Percentiles rank a stretch among this genome's conserved stretches.
Evolutionary conservation across 176 grass and related monocot species (phyloP).

Genomic region (Elymus sibiricus): DNA sequence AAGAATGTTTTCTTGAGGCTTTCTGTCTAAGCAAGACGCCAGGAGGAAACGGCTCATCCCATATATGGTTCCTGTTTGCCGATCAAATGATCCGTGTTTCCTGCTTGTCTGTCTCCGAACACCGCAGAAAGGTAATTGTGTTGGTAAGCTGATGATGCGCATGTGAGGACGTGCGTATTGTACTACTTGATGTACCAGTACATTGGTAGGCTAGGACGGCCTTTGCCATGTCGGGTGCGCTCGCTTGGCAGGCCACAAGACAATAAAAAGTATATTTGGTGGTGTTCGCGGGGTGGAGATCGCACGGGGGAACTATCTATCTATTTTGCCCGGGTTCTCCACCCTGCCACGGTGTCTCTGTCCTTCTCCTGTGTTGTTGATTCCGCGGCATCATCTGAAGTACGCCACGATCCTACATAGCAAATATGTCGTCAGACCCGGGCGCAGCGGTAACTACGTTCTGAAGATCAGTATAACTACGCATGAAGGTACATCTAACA

Average conservation of each 20-base stretch:
- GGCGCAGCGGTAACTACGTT: background rate
- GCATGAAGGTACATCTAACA: background rate
- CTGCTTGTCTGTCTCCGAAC: background rate
- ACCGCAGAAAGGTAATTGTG: conserved; percentile 11
- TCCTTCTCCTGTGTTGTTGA: background rate
- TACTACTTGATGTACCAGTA: background rate
- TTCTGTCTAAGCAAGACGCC: too few species aligned
- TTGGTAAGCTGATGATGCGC: conserved; percentile 18
- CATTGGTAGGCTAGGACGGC: background rate
- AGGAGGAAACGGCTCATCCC: background rate
- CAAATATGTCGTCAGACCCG: background rate
- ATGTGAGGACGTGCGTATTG: background rate
- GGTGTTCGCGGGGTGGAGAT: conserved; percentile 7
- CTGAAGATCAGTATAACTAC: background rate
- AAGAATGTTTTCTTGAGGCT: too few species aligned
- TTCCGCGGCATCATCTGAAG: background rate
- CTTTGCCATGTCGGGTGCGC: conserved; percentile 35
- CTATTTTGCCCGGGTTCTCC: conserved; percentile 18
- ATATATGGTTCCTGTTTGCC: background rate
- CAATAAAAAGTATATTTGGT: conserved; percentile 1
- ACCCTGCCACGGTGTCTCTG: background rate
- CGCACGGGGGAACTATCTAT: conserved; percentile 26
- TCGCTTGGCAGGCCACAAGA: conserved; percentile 22
- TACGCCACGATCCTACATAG: too few species aligned
- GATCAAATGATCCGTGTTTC: background rate